Conservation (phyloP, 345 rosid species). For the Mercurialis annua region DNA sequence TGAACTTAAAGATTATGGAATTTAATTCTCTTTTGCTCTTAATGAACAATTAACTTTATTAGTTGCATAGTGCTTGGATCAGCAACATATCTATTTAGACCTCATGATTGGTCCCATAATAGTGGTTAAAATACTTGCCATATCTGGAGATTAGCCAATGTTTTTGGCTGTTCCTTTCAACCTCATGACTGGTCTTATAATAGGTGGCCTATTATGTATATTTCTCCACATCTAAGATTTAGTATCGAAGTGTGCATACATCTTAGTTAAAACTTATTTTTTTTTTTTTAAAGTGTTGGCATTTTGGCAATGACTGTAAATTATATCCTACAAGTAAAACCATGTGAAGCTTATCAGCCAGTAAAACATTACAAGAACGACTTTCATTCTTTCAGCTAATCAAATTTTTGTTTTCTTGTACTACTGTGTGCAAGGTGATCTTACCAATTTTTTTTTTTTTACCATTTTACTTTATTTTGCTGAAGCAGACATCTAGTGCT, state of each 20-base stretch:
- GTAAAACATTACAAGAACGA: not conserved
- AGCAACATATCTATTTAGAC: not conserved
- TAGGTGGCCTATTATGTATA: too few relatives aligned
- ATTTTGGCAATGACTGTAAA: not conserved
- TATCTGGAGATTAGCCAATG: not conserved
- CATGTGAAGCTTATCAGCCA: not conserved
- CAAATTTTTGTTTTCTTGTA: not conserved
- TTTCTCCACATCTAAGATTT: too few relatives aligned
- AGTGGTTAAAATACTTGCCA: not conserved
- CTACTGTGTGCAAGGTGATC: not conserved
- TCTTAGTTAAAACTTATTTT: not conserved
- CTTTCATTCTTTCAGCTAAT: not conserved
- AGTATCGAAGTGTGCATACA: too few relatives aligned
- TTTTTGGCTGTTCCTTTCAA: too few relatives aligned
- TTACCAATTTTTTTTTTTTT: not conserved
- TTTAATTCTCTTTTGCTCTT: not conserved
- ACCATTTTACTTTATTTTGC: conserved; percentile 11
- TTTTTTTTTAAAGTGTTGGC: not conserved
- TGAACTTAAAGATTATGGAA: not conserved
- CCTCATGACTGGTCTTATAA: too few relatives aligned
- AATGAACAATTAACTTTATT: not conserved
- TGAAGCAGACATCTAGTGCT: conserved; percentile 68
- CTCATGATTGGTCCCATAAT: not conserved
- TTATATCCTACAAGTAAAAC: not conserved
- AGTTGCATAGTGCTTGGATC: not conserved